Conservation (phyloP, 2,329 filamentous ascomycete species). For the Cadophora sp. region DNA sequence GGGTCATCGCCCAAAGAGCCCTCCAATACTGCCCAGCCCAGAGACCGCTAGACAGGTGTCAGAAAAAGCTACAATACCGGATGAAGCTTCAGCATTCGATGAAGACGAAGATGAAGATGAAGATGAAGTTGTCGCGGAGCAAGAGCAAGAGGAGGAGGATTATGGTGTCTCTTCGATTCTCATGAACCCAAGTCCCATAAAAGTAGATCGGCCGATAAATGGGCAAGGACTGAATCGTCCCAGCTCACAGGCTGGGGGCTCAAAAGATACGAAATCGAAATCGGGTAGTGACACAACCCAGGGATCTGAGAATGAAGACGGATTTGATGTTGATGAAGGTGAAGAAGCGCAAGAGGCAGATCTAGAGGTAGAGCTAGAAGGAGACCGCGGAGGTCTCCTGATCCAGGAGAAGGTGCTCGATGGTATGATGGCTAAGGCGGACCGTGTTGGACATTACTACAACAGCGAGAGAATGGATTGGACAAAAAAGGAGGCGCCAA, state of each 20-base stretch:
- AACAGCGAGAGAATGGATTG: background rate
- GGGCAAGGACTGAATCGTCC: background rate
- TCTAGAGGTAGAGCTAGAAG: background rate
- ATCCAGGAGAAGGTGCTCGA: constrained; percentile 9
- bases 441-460: constrained; percentile 17
- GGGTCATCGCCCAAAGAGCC: constrained; percentile 19
- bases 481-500: background rate
- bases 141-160: background rate
- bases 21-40: no score
- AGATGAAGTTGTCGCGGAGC: background rate
- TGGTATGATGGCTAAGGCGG: constrained; percentile 20
- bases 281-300: background rate
- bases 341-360: background rate
- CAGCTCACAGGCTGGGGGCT: background rate
- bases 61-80: background rate
- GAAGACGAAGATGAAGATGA: background rate
- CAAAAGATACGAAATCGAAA: background rate
- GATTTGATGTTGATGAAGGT: background rate
- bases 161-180: constrained; percentile 21
- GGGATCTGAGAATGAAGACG: background rate
- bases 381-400: background rate
- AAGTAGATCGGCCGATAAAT: background rate
- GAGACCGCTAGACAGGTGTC: background rate
- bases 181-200: constrained; percentile 28
- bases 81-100: background rate